Evolutionary conservation across 106 monocot genomes (phyloP), one percentile per base, ranked within the genome.

Genomic region (Alisma plantagoaquatica): DNA sequence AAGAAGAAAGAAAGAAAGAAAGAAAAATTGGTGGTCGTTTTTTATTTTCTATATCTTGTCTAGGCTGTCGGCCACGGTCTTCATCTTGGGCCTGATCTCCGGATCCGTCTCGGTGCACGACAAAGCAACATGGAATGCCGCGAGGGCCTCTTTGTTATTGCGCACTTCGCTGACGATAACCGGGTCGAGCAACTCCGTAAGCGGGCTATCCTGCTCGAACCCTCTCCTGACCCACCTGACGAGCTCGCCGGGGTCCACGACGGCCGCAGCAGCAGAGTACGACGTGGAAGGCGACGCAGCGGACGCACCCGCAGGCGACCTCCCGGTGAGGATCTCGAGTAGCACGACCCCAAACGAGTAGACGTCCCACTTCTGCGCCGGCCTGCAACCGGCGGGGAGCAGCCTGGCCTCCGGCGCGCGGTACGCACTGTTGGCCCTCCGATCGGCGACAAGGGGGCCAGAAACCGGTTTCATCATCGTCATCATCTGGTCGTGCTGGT

Each of bases 321-420:
- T 64, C 1, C 92, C 93, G 5, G 93, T 83, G 23, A 94, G 54
- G 56, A 94, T 22, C 64, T 94, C 93, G 9, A 87, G 51, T 27
- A 94, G 42, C 23, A 94, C 72, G 4, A 87, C 58, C 9, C 93
- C 93, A 22, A 83, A 84, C 22, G 93, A 76, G 64, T 72, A 93
- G 4, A 93, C 87, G 27, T 93, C 92, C 77, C 77, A 87, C 55
- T 76, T 86, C 46, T 86, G 91, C 23, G 70, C 62, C 25, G 85
- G 82, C 41, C 53, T 41, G 38, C 55, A 32, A n/a, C n/a, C n/a
- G n/a, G n/a, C n/a, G 23, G 28, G 54, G 0, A 70, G 44, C 1
- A 27, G 11, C 2, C 75, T 69, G 29, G 73, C 70, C 47, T 92
- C 92, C 0, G 92, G 92, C 20, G 92, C 73, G 23, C 57, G 56